Evolutionary conservation across 371 early-diverging fungal species (phyloP), one percentile per base, ranked within the genome.

Genomic region (Mucor indicus): DNA sequence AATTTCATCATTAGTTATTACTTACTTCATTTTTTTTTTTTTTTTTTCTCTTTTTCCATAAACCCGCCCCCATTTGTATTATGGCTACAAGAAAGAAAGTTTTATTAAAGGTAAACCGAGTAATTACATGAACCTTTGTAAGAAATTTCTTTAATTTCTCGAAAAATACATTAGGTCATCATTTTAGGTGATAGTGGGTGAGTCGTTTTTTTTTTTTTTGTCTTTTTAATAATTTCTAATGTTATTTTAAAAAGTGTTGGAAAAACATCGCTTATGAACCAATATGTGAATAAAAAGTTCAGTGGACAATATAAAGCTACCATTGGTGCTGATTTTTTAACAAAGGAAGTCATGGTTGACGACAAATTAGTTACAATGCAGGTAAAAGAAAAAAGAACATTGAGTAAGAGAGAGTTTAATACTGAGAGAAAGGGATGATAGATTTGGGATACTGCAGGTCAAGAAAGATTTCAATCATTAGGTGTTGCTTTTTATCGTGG

Each of bases 181-280:
- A 50, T 56, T 2, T 30, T 56, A 13, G 57, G 57, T 27, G 57
- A 56, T 46, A 56, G 57, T 45, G 57, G 57, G 57, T 56, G 49
- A 55, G 29, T 16, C 11, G 23, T 16, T 13, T 21, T 8, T 2
- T 13, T 4, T 43, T 2, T 17, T 31, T 30, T 11, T 20, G 19
- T n/a, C 11, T 43, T 4, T 16, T 20, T 12, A 4, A 6, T 11
- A 27, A 16, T 12, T 15, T 17, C n/a, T 31, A 22, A 29, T 32
- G 20, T 22, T 29, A 17, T 4, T 30, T 48, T 16, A n/a, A 9
- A 12, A 39, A 56, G 57, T 37, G 96, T 96, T 44, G 96, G 96
- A 29, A 96, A 95, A 67, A 96, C 98, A n/a, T 95, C 96, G n/a
- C 77, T 98, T 57, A 96, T 98, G 94, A 95, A 98, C 80, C 96